Evolutionary conservation across 805 yeast genomes (phyloP), one percentile per base, ranked within the genome.

Genomic region (Metschnikowia dekortorum): DNA sequence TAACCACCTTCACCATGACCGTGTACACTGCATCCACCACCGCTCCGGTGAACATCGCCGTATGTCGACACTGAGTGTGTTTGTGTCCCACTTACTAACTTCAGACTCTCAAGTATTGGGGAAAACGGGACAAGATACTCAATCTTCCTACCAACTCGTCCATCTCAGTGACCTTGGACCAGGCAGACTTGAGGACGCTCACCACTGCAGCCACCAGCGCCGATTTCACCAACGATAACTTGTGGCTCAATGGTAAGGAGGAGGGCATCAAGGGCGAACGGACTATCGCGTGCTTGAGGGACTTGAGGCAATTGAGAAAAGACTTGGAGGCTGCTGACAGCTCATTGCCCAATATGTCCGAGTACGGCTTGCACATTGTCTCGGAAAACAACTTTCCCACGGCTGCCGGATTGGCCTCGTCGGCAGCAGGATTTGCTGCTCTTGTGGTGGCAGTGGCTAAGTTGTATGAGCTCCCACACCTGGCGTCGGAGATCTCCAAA

Each of bases 371-470:
- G 50, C 89, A 84, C 61, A 87, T 94, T 58, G 96, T 89, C 11
- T 84, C 95, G 29, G 96, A 89, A 65, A 94, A 94, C 74, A 94
- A 94, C 71, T 94, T 94, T 78, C 99, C 99, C 47, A 94, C 99
- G 28, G 99, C 99, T 32, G 99, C 99, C 6, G 99, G 99, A 2
- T 79, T 94, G 60, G 99, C 99, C 0, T 89, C 97, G 0, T 87
- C 96, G 5, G 99, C 99, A 11, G 98, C 99, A 8, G 99, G 99
- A 0, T 92, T 90, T 69, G 97, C 99, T 34, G 99, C 99, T 8
- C 77, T 94, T 53, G 96, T 92, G 22, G 81, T 81, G 44, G 88
- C 97, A n/a, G 82, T 94, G 62, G 90, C 98, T 14, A 80, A 79
- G 63, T 76, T 94, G 52, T 94, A 85, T 72, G 69, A 87, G 67